Base-by-base conservation (phyloP, 2,329 filamentous ascomycete genomes). In the Xylariaceae sp. region DNA sequence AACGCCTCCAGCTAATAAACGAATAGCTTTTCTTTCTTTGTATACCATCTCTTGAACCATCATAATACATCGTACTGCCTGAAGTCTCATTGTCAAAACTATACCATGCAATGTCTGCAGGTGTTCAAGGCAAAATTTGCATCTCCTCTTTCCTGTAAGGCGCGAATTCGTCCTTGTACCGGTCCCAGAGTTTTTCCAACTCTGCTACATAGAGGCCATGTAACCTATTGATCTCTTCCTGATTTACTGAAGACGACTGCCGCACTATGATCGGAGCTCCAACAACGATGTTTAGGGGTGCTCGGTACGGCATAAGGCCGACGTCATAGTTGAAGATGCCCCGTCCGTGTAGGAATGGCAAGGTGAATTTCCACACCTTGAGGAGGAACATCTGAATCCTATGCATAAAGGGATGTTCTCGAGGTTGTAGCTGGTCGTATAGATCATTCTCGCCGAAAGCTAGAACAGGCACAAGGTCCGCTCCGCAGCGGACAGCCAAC, bases 301-400 rank as follows among this genome's bases (percentile, higher is more conserved):
- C 82, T 11, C 95, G 87, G 73, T 97, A 98, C 0, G 95, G 95
- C 91, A 98, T 92, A 67, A 98, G 78, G 3, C 95, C 95, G 12
- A 97, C 91, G 73, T 99, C 95, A 71, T 99, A 98, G 74, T 99
- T 99, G 77, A 98, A 96, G 36, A 98, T 88, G 11, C 94, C 94
- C 23, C 93, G 79, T 2, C 93, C 94, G 73, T 96, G 92, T 68
- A 97, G 89, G 24, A 96, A 83, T 1, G 95, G 93, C 9, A 98
- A 82, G 0, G 95, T 98, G 69, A 97, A 99, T 48, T 96, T 96
- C 80, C 96, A 87, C 5, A 89, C 79, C 65, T 89, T 90, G 75
- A 98, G 94, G 54, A 96, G 79, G 24, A 92, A 77, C 78, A 96
- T 86, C 76, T 99, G 95, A 33, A 90, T 75, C 69, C 86, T 87